Conservation (phyloP, 371 early-diverging fungal species). For the Mortierella sp. region DNA sequence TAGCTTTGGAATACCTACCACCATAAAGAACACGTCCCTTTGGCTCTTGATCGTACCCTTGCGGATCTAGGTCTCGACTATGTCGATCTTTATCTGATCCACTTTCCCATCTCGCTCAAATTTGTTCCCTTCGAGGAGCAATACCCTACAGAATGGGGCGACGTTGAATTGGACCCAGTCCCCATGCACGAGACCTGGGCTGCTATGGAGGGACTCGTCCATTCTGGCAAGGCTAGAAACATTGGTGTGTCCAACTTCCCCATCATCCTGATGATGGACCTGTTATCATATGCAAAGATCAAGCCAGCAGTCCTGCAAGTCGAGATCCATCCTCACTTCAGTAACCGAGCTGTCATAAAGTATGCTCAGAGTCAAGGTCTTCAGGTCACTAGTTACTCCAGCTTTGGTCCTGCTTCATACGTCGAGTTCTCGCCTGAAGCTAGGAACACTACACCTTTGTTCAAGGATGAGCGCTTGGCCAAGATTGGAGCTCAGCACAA, state of each 20-base stretch:
- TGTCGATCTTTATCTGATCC: slow-evolving; percentile 81
- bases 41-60: slow-evolving; percentile 54
- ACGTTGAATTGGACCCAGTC: slow-evolving; percentile 49
- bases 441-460: slow-evolving; percentile 50
- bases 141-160: slow-evolving; percentile 55
- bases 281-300: slow-evolving; percentile 64
- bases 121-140: slow-evolving; percentile 48
- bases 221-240: slow-evolving; percentile 58
- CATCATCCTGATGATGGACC: slow-evolving; percentile 61
- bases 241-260: slow-evolving; percentile 76
- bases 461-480: slow-evolving; percentile 29
- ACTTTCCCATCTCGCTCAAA: slow-evolving; percentile 72
- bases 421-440: slow-evolving; percentile 57
- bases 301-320: slow-evolving; percentile 70
- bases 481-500: slow-evolving; percentile 59
- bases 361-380: slow-evolving; percentile 63
- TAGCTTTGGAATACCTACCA: slow-evolving; percentile 65
- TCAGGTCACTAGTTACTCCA: slow-evolving; percentile 72
- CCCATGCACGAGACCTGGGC: slow-evolving; percentile 60
- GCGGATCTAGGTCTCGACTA: slow-evolving; percentile 68
- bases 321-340: slow-evolving; percentile 78
- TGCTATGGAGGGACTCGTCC: slow-evolving; percentile 62
- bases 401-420: slow-evolving; percentile 72
- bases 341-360: slow-evolving; percentile 65
- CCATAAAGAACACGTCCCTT: slow-evolving; percentile 53